phyloP scores from a whole-genome alignment of 208 protist genomes.

The Kentomonas sorsogonicus region DNA sequence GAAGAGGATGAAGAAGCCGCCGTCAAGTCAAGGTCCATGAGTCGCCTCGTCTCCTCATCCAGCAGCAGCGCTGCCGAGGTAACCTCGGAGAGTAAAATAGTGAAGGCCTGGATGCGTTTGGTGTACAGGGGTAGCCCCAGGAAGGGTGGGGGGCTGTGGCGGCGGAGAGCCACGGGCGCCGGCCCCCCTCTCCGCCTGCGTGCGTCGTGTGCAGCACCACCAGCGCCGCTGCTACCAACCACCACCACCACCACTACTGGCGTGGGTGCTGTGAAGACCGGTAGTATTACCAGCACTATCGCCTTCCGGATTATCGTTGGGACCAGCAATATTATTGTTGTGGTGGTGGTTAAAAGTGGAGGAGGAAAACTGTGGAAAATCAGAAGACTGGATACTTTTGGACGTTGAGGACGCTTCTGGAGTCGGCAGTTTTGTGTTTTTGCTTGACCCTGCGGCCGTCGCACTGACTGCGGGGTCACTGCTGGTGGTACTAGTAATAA shows the following conservation, averaged over 20 bases:
- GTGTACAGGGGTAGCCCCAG: background rate
- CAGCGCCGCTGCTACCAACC: too few species aligned
- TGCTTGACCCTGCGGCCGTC: too few species aligned
- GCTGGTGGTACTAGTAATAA: too few species aligned
- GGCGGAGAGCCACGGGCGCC: background rate
- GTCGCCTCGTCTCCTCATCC: too few species aligned
- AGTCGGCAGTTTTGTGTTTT: too few species aligned
- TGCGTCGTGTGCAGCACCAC: too few species aligned
- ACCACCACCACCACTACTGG: background rate
- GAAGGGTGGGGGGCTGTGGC: background rate
- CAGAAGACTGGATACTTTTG: too few species aligned
- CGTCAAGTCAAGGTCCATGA: too few species aligned
- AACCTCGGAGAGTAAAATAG: background rate
- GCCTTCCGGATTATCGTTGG: background rate
- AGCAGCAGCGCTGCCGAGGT: background rate
- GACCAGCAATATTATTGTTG: background rate
- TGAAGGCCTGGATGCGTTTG: background rate
- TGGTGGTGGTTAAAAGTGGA: background rate
- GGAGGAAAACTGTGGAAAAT: background rate
- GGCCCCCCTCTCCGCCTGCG: too few species aligned
- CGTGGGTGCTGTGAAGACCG: background rate
- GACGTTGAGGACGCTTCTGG: too few species aligned
- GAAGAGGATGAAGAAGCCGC: too few species aligned
- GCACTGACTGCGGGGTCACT: too few species aligned
- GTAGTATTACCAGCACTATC: conserved; percentile 1